Evolutionary conservation across 257 asterid species (phyloP), one percentile per base, ranked within the genome.

Genomic region (Schizonepeta tenuifolia): DNA sequence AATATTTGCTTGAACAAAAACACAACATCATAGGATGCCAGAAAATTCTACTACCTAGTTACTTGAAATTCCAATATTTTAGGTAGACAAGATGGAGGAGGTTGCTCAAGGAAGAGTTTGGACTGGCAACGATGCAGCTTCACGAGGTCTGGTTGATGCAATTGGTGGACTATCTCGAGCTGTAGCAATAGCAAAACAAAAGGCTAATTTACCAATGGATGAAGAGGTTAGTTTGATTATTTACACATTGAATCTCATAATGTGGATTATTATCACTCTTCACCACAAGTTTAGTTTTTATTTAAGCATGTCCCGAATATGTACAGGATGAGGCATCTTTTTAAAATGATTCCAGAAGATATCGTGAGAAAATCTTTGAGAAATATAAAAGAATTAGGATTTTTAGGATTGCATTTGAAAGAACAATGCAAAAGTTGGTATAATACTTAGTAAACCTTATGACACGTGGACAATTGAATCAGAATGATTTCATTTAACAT

Each of bases 101-200:
- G 91, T 91, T 66, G 99, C 99, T 43, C 99, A 94, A 80, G 99
- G 99, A 69, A 90, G 99, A 79, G 99, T 94, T 71, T 94, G 99
- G 99, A 88, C 95, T 9, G 99, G 99, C 24, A 85, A 86, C 55
- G 97, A 91, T 75, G 99, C 97, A 1, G 93, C 89, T 72, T 83
- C 93, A 46, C 87, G 90, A 43, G 98, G 99, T 74, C 86, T 94
- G 63, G 89, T 94, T 59, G 99, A 94, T 76, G 96, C 97, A 64
- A 83, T 94, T 61, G 99, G 99, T 67, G 97, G 97, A 44, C 76
- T 91, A 67, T 90, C 93, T 71, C 89, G 93, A 69, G 96, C 99
- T 69, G 89, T 94, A 22, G 98, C 99, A 43, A 94, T 94, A 70
- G 97, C 99, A 58, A 94, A 94, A 81, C 86, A 81, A 79, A 89